phyloP scores from a whole-genome alignment of 768 basidiomycete species.

The Cystobasidiopsis lactophilus region DNA sequence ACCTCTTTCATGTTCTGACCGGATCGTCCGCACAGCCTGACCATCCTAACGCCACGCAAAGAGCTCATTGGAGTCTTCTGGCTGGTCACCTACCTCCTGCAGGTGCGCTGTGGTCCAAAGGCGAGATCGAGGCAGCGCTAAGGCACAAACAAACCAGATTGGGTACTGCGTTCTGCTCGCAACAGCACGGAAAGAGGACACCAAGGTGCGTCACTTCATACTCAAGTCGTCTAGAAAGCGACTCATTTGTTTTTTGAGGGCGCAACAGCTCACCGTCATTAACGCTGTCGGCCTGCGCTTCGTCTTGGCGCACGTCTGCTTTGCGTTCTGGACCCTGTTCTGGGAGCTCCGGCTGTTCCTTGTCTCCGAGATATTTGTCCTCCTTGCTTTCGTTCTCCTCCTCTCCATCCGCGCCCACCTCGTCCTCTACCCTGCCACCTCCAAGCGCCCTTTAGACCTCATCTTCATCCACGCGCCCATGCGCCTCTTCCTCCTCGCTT shows the following conservation, averaged over 20 bases:
- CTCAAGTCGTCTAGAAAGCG: no score
- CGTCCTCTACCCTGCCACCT: constrained; percentile 43
- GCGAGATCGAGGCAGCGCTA: no score
- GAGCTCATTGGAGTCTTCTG: constrained; percentile 23
- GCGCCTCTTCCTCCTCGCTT: constrained; percentile 44
- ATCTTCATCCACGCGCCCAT: constrained; percentile 73
- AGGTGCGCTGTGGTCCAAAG: constrained; percentile 13
- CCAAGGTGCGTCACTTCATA: constrained; percentile 36
- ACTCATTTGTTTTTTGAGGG: constrained; percentile 30
- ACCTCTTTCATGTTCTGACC: no score
- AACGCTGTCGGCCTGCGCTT: constrained; percentile 62
- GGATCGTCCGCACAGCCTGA: constrained; percentile 32
- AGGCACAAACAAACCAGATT: constrained; percentile 37
- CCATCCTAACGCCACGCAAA: constrained; percentile 45
- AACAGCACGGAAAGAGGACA: constrained; percentile 46
- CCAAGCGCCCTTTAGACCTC: constrained; percentile 42
- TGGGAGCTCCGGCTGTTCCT: constrained; percentile 56
- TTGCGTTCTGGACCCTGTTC: constrained; percentile 1
- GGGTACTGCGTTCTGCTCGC: constrained; percentile 67
- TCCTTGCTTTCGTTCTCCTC: constrained; percentile 45
- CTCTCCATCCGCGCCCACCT: constrained; percentile 51
- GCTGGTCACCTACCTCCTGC: constrained; percentile 18
- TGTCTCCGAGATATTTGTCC: constrained; percentile 48
- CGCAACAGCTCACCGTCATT: constrained; percentile 40
- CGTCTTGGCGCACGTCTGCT: constrained; percentile 24